Base-by-base conservation (phyloP, 805 yeast genomes). In the Zygosaccharomyces pseudorouxii region DNA sequence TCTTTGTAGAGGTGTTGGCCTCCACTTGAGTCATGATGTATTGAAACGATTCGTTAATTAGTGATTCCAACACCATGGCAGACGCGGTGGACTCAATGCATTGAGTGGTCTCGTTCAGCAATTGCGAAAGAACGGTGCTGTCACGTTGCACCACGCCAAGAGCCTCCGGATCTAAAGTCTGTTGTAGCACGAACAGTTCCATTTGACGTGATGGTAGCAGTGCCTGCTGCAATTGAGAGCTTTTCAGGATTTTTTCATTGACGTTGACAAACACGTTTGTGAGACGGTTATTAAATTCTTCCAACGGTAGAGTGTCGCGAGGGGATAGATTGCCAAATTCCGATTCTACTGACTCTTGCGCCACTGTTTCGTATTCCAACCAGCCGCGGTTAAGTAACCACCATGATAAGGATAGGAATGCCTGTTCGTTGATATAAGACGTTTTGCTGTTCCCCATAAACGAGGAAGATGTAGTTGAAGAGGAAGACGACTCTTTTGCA, bases 341-440 rank as follows among this genome's bases (percentile, higher is more conserved):
- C 28, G 72, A 73, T 27, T 71, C 73, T 3, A 92, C 90, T 3
- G 78, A 70, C 1, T 65, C 61, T 57, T 80, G 79, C 25, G 88
- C 78, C 18, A 74, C 67, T 25, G 72, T 68, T 19, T 79, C 73
- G 30, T 87, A 69, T 29, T 73, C 70, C 19, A 74, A 58, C 89
- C 93, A 89, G 0, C 98, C 98, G 54, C 82, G 79, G 65, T 92
- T 89, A 44, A 92, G 72, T 40, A 92, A 67, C 97, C 97, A 92
- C 97, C 97, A 92, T 52, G 90, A 84, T 53, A 89, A 77, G 0
- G 95, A 84, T 41, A 92, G 72, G 63, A 86, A 92, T 44, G 89
- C 84, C 58, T 93, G 92, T 58, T 86, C 93, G 33, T 83, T 75
- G 29, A 77, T 68, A 60, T 83, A 80, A 4, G 59, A 45, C 10